Conservation (phyloP, 2,329 filamentous ascomycete genomes). For the Sclerotiophoma versabilis region DNA sequence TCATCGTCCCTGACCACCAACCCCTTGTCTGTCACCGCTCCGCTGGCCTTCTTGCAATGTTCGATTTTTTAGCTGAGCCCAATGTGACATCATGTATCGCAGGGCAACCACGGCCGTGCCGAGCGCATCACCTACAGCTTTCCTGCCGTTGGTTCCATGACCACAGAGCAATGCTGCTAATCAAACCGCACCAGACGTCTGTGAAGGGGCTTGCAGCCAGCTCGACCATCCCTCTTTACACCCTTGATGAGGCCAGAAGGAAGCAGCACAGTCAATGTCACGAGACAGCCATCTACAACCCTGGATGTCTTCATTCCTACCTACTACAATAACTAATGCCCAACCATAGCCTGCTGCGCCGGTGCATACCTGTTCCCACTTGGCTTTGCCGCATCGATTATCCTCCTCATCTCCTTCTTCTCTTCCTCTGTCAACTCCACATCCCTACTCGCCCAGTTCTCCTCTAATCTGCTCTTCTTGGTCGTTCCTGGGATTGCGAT, state of each 20-base stretch:
- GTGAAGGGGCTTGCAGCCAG: neutral
- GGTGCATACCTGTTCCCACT: constrained; percentile 48
- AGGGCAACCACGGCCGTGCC: constrained; percentile 1
- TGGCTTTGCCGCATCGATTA: constrained; percentile 50
- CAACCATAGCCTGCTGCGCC: constrained; percentile 24
- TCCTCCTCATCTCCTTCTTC: constrained; percentile 28
- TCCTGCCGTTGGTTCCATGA: too few relatives aligned
- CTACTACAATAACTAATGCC: constrained; percentile 15
- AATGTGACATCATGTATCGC: constrained; percentile 10
- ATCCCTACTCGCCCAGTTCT: constrained; percentile 31
- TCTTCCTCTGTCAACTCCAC: constrained; percentile 32
- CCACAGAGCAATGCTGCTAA: too few relatives aligned
- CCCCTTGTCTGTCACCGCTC: constrained; percentile 15
- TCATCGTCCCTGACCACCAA: constrained; percentile 14
- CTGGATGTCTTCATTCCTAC: too few relatives aligned
- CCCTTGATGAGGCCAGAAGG: neutral
- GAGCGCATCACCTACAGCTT: neutral
- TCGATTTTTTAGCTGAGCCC: constrained; percentile 18
- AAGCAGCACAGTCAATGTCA: neutral
- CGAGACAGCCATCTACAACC: too few relatives aligned
- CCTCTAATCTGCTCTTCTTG: constrained; percentile 25
- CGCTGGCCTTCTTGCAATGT: constrained; percentile 17
- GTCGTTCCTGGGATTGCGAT: constrained; percentile 64
- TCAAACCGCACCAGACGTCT: too few relatives aligned
- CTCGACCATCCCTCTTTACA: neutral